Conservation (phyloP, 2,329 filamentous ascomycete genomes). For the Alternaria novae-zelandiae region DNA sequence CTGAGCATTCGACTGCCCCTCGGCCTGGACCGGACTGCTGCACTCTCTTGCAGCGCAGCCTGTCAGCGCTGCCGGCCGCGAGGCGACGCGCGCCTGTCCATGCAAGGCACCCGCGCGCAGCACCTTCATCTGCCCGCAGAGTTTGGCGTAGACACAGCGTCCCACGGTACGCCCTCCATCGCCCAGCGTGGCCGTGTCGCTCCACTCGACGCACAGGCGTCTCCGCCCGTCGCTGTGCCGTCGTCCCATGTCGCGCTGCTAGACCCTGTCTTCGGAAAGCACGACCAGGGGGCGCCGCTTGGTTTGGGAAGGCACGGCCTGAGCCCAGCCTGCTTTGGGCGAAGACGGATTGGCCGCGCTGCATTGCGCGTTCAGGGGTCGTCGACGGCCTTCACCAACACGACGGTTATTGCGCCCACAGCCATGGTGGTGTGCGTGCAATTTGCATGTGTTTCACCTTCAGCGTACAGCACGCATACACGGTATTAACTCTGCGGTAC, state of each 20-base stretch:
- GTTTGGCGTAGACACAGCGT: neutral
- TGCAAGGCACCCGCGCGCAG: constrained; percentile 17
- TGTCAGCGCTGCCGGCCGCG: neutral
- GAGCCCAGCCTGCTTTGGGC: constrained; percentile 21
- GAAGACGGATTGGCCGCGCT: neutral
- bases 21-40: constrained; percentile 15
- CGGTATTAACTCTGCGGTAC: constrained; percentile 5
- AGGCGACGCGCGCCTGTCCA: neutral
- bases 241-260: constrained; percentile 5
- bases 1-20: neutral
- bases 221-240: constrained; percentile 7
- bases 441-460: constrained; percentile 25
- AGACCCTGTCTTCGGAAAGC: constrained; percentile 15
- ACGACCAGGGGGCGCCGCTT: constrained; percentile 19
- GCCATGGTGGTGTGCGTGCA: constrained; percentile 16
- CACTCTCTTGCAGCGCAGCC: neutral
- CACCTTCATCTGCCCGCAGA: neutral
- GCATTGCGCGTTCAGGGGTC: constrained; percentile 21
- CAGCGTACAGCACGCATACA: constrained; percentile 5
- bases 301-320: constrained; percentile 26
- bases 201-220: constrained; percentile 1
- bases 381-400: constrained; percentile 3
- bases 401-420: constrained; percentile 8
- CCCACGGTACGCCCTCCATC: neutral
- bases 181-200: neutral